These are phyloP conservation scores for Cyathus pygmaeus DNA, from an alignment of 1,284 basidiomycete species.

Conservation along the genomic window DNA sequence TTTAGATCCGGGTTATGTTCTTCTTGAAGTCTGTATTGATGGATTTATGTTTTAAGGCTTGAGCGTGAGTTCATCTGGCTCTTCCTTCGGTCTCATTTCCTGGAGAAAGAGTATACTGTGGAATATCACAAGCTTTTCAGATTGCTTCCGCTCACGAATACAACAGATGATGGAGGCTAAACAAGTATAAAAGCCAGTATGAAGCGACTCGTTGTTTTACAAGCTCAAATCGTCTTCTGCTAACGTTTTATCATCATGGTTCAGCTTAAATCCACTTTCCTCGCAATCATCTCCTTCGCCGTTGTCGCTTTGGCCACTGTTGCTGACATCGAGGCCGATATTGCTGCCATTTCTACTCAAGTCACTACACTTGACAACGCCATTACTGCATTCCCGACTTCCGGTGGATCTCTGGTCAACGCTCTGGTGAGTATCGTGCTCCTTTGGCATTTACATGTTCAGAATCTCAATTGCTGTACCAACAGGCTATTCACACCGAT, in stretches of 20 bases:
- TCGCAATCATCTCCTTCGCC: constrained; percentile 12
- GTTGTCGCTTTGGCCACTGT: constrained; percentile 13
- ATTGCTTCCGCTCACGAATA: no score
- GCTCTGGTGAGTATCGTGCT: constrained; percentile 35
- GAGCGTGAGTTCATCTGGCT: no score
- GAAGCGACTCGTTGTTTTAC: no score
- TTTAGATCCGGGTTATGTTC: no score
- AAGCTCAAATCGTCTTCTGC: no score
- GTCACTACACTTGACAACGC: constrained; percentile 38
- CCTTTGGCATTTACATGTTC: neutral
- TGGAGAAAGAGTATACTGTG: no score
- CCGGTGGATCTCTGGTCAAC: constrained; percentile 34
- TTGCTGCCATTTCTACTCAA: constrained; percentile 33
- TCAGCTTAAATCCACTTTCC: constrained; percentile 17
- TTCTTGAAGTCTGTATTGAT: no score
- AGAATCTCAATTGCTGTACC: neutral
- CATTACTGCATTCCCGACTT: constrained; percentile 39
- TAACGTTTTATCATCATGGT: constrained; percentile 12
- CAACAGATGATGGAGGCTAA: no score
- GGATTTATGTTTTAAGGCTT: no score
- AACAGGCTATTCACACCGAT: constrained; percentile 41
- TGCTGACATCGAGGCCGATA: constrained; percentile 39
- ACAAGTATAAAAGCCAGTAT: no score
- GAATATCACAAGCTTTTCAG: no score
- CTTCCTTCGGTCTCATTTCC: no score